Evolutionary conservation across 2,329 filamentous ascomycete genomes (phyloP).

Genomic region (Neophaeococcomyces mojaviensis): DNA sequence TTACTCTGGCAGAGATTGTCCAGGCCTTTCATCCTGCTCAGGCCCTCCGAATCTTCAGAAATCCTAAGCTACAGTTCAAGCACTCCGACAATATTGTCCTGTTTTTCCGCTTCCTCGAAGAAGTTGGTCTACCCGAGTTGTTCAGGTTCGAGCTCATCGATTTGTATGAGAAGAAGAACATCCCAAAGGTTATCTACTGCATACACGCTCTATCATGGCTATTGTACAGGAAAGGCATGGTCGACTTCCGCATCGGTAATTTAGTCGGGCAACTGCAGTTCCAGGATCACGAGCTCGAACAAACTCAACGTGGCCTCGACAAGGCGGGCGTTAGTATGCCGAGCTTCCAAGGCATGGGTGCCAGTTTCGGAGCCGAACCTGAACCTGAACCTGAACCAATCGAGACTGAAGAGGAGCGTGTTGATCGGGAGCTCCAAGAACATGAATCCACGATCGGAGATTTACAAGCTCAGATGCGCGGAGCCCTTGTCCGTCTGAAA

Average conservation of each 20-base stretch:
- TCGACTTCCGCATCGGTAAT: conserved; percentile 93
- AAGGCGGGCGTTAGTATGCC: conserved; percentile 94
- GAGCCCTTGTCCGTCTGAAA: conserved; percentile 67
- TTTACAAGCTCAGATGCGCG: conserved; percentile 78
- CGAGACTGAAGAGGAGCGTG: conserved; percentile 84
- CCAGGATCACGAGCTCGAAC: conserved; percentile 93
- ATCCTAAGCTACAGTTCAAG: conserved; percentile 79
- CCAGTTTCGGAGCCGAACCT: conserved; percentile 82
- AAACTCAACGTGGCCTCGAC: conserved; percentile 93
- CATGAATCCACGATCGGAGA: conserved; percentile 66
- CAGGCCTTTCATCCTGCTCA: conserved; percentile 75
- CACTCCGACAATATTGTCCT: conserved; percentile 97
- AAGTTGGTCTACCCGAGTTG: conserved; percentile 85
- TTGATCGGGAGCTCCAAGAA: conserved; percentile 72
- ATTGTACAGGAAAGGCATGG: conserved; percentile 88
- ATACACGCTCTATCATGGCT: conserved; percentile 96
- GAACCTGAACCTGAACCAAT: conserved; percentile 61
- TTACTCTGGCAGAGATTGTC: conserved; percentile 89
- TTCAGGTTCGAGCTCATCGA: conserved; percentile 97
- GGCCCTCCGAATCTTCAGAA: conserved; percentile 72
- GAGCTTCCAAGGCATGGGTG: conserved; percentile 94
- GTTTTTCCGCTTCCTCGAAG: conserved; percentile 89
- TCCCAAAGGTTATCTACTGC: conserved; percentile 98
- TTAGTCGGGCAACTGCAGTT: conserved; percentile 94
- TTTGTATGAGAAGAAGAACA: conserved; percentile 98